These are phyloP conservation scores for Jaenimonas drosophilae DNA, from an alignment of 208 protist genomes.

Conservation along the genomic window DNA sequence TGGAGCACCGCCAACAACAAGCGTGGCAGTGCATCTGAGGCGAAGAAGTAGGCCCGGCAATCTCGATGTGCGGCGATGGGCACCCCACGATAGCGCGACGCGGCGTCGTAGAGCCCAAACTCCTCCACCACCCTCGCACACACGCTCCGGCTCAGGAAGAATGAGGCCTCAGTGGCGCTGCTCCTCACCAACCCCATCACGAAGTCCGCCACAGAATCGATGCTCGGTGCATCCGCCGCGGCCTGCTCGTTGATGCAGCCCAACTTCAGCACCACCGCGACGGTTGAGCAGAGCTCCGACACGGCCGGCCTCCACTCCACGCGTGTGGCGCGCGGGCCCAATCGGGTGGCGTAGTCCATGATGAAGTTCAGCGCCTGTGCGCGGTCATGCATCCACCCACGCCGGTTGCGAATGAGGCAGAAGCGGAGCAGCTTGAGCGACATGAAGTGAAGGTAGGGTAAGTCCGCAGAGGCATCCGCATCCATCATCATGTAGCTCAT, in stretches of 20 bases:
- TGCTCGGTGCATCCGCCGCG: background rate
- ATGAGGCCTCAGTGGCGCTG: constrained; percentile 1
- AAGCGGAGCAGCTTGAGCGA: constrained; percentile 51
- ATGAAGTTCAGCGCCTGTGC: constrained; percentile 32
- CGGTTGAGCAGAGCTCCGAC: constrained; percentile 35
- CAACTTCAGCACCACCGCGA: constrained; percentile 63
- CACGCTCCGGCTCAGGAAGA: constrained; percentile 2
- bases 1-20: background rate
- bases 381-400: constrained; percentile 6
- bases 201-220: constrained; percentile 5
- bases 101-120: constrained; percentile 55
- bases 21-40: constrained; percentile 9
- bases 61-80: constrained; percentile 39
- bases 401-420: constrained; percentile 24
- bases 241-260: constrained; percentile 19
- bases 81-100: constrained; percentile 43
- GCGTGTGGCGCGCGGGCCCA: background rate
- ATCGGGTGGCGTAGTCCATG: constrained; percentile 15
- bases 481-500: constrained; percentile 8
- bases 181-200: constrained; percentile 6
- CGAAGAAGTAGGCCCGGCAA: constrained; percentile 33
- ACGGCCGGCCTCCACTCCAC: constrained; percentile 41
- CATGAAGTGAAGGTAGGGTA: constrained; percentile 56
- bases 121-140: constrained; percentile 44
- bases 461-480: too few species aligned